Base-by-base conservation (phyloP, 129 eudicot species). In the Pulicaria dysenterica region DNA sequence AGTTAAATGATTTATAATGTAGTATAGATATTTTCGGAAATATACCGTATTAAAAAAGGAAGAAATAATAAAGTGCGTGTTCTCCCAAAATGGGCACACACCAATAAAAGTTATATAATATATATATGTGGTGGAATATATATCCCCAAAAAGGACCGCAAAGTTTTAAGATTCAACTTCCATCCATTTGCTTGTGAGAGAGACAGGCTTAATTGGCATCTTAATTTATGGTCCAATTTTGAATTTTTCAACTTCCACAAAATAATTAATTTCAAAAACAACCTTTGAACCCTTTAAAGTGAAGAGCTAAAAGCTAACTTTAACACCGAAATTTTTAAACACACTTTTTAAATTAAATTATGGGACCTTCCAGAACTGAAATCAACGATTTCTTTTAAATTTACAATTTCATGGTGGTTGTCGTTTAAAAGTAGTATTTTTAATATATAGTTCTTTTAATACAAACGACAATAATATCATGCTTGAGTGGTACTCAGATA, bases 81-180 rank as follows among this genome's bases (percentile, higher is more conserved):
- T 36, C 47, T 60, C 81, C 81, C 76, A 69, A 17, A 77, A 69
- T 77, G 81, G 81, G 81, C 71, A 76, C 31, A 77, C 81, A 77
- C 45, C 69, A 60, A 69, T 60, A 50, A 51, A 58, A 77, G 34
- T 53, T 50, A 37, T 58, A 64, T 53, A 3, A 44, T 50, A 37
- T 58, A 64, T 53, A 3, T 70, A 54, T 69, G 76, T 60, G 81
- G 70, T 62, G 47, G 39, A 42, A 75, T 54, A 46, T 50, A 76
- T 53, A 45, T 43, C 14, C 24, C 53, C 53, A 70, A 70, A 54
- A 50, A 70, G 72, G 82, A 70, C 67, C 82, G 77, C 77, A 69
- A 53, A 53, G 46, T 42, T 71, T 61, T 54, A 78, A 70, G 72
- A 51, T 78, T 62, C 82, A 70, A 78, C 82, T 78, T 62, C 82